Base-by-base conservation (phyloP, 306 rosid species). In the Nissolia schottii region DNA sequence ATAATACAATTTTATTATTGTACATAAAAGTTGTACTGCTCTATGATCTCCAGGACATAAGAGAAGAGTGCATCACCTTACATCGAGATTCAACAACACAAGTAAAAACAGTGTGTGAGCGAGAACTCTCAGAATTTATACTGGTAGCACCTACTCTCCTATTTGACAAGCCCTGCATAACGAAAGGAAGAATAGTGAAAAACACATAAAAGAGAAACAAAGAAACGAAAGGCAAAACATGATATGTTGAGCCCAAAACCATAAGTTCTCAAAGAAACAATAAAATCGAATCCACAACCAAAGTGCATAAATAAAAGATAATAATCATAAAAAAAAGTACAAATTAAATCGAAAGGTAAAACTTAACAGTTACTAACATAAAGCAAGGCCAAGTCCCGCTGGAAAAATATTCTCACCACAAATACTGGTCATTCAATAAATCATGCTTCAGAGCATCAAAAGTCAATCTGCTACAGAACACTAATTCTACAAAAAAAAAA, bases 91-190 rank as follows among this genome's bases (percentile, higher is more conserved):
- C 88, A 69, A 92, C 86, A 68, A 92, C 91, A 77, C 98, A 92
- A 53, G 98, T 90, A 71, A 92, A 92, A 76, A 92, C 98, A 62
- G 98, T 90, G 77, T 92, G 98, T 59, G 98, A 92, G 35, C 98
- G 96, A 22, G 98, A 92, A 78, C 98, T 92, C 78, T 92, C 98
- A 57, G 96, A 82, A 77, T 92, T 92, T 64, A 88, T 81, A 76
- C 98, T 88, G 37, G 98, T 92, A 71, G 95, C 86, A 73, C 96
- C 95, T 51, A 87, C 80, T 79, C 96, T 90, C 82, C 95, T 85
- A 78, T 90, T 90, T 74, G 88, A 86, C 77, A 90, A 64, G 20
- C 98, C 98, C 98, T 92, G 88, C 82, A 86, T 24, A 67, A 58
- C 59, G 41, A 79, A 76, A 69, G 37, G 41, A 22, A 41, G 28